Conservation (phyloP, 306 rosid genomes). For the Argentina anserina region DNA sequence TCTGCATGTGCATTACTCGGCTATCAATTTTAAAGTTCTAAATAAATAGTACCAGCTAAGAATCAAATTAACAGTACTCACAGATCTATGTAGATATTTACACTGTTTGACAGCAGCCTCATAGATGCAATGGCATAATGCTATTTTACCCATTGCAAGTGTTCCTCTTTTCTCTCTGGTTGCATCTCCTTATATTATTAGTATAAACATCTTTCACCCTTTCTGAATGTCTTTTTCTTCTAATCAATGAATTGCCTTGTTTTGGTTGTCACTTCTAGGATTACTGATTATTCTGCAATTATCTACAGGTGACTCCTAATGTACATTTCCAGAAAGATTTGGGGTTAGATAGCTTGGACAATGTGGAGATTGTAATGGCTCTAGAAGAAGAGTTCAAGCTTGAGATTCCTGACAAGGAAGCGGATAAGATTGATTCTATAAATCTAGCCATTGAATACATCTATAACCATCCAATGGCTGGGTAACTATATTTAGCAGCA, state of each 20-base stretch:
- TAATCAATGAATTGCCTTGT: neutral
- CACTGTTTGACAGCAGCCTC: neutral
- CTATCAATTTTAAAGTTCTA: neutral
- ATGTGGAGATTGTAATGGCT: constrained; percentile 94
- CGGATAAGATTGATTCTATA: constrained; percentile 76
- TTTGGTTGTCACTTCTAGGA: constrained; percentile 1
- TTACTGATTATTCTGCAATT: constrained; percentile 15
- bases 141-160: neutral
- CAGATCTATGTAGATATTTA: neutral
- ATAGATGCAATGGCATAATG: neutral
- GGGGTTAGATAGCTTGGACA: constrained; percentile 98
- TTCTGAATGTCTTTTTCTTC: neutral
- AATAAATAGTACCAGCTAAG: neutral
- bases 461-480: constrained; percentile 85
- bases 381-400: constrained; percentile 97
- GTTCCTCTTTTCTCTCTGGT: neutral
- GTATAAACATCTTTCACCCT: neutral
- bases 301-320: constrained; percentile 62
- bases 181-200: neutral
- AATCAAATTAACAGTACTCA: neutral
- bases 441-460: constrained; percentile 85
- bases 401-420: constrained; percentile 94
- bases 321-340: constrained; percentile 89
- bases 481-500: constrained; percentile 29
- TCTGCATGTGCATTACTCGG: neutral